Evolutionary conservation across 1,284 basidiomycete genomes (phyloP).

Genomic region (Ceratobasidium theobromae): DNA sequence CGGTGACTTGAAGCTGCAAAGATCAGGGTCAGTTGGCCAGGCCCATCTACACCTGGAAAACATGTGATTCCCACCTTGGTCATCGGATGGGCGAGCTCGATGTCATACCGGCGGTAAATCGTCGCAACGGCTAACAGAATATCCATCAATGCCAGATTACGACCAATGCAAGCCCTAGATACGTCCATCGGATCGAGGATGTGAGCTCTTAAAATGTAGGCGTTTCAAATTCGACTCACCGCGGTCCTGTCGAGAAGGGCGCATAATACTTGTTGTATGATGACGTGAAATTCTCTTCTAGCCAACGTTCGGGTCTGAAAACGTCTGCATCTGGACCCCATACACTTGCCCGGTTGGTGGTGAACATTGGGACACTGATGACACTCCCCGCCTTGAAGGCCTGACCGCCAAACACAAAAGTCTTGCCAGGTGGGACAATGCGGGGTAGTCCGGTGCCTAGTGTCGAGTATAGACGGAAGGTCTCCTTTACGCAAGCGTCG

Average conservation of each 20-base stretch:
- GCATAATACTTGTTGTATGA: conserved; percentile 66
- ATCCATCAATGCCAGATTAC: conserved; percentile 74
- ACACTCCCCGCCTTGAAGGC: conserved; percentile 33
- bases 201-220: background rate
- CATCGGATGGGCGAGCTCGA: conserved; percentile 61
- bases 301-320: conserved; percentile 39
- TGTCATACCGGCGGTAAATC: conserved; percentile 68
- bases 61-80: conserved; percentile 51
- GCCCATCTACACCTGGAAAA: background rate
- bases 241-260: conserved; percentile 58
- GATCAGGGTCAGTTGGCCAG: background rate
- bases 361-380: conserved; percentile 39
- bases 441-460: conserved; percentile 39
- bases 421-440: conserved; percentile 5
- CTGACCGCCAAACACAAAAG: background rate
- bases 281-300: too few species aligned
- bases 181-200: background rate
- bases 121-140: conserved; percentile 72
- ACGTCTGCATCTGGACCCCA: conserved; percentile 38
- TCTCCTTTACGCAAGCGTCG: conserved; percentile 40
- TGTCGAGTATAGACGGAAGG: conserved; percentile 39
- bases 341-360: conserved; percentile 37
- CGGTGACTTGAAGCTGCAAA: background rate
- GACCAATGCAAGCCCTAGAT: conserved; percentile 35
- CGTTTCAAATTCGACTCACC: conserved; percentile 13